Evolutionary conservation across 495 filamentous ascomycete species (phyloP), one percentile per base, ranked within the genome.

Genomic region (Aspergillus bertholletiae): DNA sequence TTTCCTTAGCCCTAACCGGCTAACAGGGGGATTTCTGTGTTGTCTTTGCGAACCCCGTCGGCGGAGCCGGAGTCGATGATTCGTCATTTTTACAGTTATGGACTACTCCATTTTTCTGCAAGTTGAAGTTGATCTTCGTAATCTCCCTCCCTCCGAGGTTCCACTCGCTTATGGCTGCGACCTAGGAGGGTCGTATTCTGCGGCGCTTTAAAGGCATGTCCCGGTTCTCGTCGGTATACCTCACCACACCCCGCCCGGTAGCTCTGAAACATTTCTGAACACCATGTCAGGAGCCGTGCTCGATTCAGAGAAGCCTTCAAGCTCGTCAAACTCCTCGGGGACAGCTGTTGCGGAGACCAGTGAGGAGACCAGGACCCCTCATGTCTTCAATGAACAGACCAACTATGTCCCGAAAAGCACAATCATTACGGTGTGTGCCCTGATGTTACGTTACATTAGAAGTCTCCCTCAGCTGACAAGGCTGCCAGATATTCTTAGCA

Each of bases 351-450:
- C 13, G 17, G 37, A 27, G 37, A 15, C 46, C 15, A 45, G 41
- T 17, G 47, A 26, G 7, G 61, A 64, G 23, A 46, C 64, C 40
- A 62, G 56, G 13, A 52, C 68, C 12, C 23, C 35, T 7, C 51
- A 57, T 46, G 49, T 63, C 17, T 80, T 82, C 66, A 80, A 79
- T 26, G 79, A 82, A 39, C 79, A 82, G 61, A 82, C 78, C 2
- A 80, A 80, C 56, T 80, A 80, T 68, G 72, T 80, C 27, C 79
- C 79, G 8, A 73, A 57, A 34, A 66, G 65, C 34, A 78, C 70
- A 1, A 79, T 82, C 22, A 75, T 80, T 61, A 80, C 68, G 8
- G 79, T 81, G 54, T 56, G 67, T 37, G 13, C 1, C 11, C 13
- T 51, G 6, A n/a, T n/a, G n/a, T n/a, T 32, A 11, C 26, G 20